Evolutionary conservation across 305 asterid species (phyloP), one percentile per base, ranked within the genome.

Genomic region (Fraxinus sp.): DNA sequence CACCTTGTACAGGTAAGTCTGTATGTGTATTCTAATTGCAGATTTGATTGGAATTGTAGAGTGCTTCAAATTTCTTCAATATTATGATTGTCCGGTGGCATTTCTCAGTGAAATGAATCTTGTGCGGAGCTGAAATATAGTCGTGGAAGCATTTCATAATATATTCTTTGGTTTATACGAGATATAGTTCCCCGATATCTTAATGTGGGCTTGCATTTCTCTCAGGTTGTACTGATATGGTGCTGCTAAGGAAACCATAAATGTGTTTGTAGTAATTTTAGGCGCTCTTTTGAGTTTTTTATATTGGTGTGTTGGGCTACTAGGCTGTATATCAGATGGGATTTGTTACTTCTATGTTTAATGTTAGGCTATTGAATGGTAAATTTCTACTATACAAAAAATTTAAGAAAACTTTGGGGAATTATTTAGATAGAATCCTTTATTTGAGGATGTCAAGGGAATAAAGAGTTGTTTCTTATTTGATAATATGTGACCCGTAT

Each of bases 1-100:
- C 84, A 85, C 93, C 76, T 87, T 97, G 90, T 97, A 92, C 91
- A 91, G 97, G 99, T 95, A 79, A 84, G 85, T n/a, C n/a, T n/a
- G n/a, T 28, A 28, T 5, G 3, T 68, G 74, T 68, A 68, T 68
- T 11, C 20, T 13, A 26, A 68, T 68, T 26, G 36, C 74, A 0
- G 3, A 3, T 24, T 66, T 14, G n/a, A 30, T 74, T 78, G 37
- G 20, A 68, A 28, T 11, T 68, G 39, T 68, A 4, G 35, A 68
- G 20, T 26, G 8, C 37, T 68, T 55, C 75, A 14, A 68, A 14
- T 30, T 68, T 68, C 22, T 14, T 68, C 37, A 68, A 4, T 68
- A 1, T 68, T 10, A 64, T 22, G 73, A 64, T 64, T 64, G 33
- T 64, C 73, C 0, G 16, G 10, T 68, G 75, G 75, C 39, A 68